Evolutionary conservation across 2,329 filamentous ascomycete species (phyloP), one percentile per base, ranked within the genome.

Genomic region (Chrysoporthe puriensis): DNA sequence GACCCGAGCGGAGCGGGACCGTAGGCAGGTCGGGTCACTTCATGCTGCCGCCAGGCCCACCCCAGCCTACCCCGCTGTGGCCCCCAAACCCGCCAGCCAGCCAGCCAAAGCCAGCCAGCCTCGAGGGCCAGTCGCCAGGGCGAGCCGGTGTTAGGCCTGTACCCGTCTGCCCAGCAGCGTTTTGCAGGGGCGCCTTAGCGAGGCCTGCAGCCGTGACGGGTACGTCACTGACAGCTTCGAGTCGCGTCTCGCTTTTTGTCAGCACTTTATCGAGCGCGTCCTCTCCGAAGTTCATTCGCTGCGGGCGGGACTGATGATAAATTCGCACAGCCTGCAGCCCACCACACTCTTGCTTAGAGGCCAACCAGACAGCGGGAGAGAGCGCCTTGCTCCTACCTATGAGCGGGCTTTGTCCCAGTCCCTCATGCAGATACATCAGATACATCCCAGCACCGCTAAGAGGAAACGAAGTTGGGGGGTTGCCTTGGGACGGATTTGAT

Each of bases 201-300:
- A 14, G 57, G 36, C 36, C 18, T 46, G 40, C 36, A 43, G 40
- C 66, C 42, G 58, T 42, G 58, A 42, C 42, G 34, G 50, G 57
- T 64, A 68, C 66, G 66, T 68, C 66, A 68, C 66, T 63, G 58
- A 26, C 43, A 62, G 50, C 63, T 46, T 52, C 34, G 56, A 62
- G 52, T 68, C 66, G 66, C 66, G 66, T 63, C 66, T 66, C 57
- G 59, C 46, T 66, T 60, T 62, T 48, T 56, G 64, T 66, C 57
- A 66, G 63, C 63, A 62, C 66, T 62, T 52, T 68, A 66, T 46
- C 56, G 26, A 42, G 62, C 58, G 66, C 66, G 66, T 65, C 62
- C 57, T 43, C 56, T 36, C 50, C 42, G n/a, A 32, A 26, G 40
- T 44, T 32, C 21, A 60, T 44, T 32, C 13, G 40, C n/a, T 9